Conservation (phyloP, 805 yeast species). For the Cyberlindnera suaveolens region DNA sequence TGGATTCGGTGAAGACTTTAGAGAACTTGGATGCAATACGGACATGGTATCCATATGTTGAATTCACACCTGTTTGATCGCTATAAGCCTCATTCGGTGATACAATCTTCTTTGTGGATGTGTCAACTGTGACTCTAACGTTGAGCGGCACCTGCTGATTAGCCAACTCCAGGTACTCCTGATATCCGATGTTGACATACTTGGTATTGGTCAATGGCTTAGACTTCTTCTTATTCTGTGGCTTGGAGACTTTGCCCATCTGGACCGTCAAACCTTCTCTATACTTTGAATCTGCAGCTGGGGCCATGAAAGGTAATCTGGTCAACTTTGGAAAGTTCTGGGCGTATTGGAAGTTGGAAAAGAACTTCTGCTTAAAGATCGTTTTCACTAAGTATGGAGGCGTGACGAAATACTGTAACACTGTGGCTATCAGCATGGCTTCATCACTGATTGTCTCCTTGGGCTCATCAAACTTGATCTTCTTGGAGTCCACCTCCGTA, state of each 20-base stretch:
- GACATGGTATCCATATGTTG: conserved; percentile 69
- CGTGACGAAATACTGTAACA: conserved; percentile 76
- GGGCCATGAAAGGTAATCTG: conserved; percentile 67
- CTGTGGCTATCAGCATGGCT: conserved; percentile 53
- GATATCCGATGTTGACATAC: conserved; percentile 70
- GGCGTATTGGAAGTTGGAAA: conserved; percentile 54
- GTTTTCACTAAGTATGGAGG: conserved; percentile 73
- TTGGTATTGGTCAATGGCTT: conserved; percentile 53
- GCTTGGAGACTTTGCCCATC: conserved; percentile 31
- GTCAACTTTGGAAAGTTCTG: conserved; percentile 64
- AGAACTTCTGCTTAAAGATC: conserved; percentile 45
- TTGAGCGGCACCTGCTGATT: conserved; percentile 64
- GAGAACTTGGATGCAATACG: conserved; percentile 58
- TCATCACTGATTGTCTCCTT: conserved; percentile 25
- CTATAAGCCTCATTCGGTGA: conserved; percentile 65
- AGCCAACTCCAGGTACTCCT: conserved; percentile 49
- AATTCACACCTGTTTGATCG: conserved; percentile 51
- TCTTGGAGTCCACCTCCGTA: conserved; percentile 18
- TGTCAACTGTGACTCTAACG: conserved; percentile 77
- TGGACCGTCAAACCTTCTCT: conserved; percentile 55
- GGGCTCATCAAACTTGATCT: conserved; percentile 25
- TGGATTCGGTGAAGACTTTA: conserved; percentile 63
- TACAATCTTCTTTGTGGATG: conserved; percentile 54
- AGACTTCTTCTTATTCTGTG: conserved; percentile 32
- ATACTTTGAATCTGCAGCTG: conserved; percentile 33